Conservation (phyloP, 192 early-diverging fungal species). For the Gamsiella multidivaricata region DNA sequence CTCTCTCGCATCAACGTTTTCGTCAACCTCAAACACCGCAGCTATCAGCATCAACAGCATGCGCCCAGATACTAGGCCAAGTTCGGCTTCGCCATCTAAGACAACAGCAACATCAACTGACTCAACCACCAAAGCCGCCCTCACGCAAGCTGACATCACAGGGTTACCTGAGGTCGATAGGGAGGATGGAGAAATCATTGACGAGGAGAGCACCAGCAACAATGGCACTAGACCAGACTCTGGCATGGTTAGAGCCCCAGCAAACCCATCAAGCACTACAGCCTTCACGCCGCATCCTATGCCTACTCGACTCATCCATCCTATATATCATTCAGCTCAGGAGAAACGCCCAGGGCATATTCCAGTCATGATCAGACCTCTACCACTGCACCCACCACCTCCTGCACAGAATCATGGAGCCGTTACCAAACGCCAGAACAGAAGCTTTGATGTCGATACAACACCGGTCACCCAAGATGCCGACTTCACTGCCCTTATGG, state of each 20-base stretch:
- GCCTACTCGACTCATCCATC: too few species aligned
- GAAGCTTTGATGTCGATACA: background rate
- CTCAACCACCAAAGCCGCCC: background rate
- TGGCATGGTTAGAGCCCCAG: too few species aligned
- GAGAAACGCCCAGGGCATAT: too few species aligned
- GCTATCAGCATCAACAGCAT: background rate
- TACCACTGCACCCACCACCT: background rate
- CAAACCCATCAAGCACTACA: too few species aligned
- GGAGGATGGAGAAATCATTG: constrained; percentile 46
- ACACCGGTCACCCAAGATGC: background rate
- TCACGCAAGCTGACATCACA: background rate
- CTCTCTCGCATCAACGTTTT: background rate
- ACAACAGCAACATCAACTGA: background rate
- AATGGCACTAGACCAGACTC: background rate
- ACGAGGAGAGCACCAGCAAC: background rate
- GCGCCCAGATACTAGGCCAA: too few species aligned
- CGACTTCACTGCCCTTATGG: constrained; percentile 28
- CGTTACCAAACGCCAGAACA: background rate
- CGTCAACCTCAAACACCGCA: background rate
- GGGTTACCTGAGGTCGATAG: too few species aligned
- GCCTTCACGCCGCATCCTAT: too few species aligned
- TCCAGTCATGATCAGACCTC: background rate
- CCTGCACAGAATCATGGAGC: background rate
- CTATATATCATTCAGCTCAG: too few species aligned
- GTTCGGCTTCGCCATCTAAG: background rate